Conservation (phyloP, 495 filamentous ascomycete genomes). For the Podospora pseudocomata region DNA sequence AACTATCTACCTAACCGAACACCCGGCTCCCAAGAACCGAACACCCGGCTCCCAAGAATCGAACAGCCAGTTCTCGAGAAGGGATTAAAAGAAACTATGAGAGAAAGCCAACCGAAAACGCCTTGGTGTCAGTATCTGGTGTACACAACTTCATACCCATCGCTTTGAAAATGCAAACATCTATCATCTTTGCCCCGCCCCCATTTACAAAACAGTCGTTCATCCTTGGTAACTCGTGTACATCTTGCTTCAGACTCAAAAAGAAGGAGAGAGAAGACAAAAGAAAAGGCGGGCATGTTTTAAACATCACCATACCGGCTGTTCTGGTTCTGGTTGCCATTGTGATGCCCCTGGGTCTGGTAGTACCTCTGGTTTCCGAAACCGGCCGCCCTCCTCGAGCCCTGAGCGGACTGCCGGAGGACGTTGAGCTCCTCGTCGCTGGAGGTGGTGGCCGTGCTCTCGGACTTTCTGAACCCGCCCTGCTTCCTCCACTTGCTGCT, state of each 20-base stretch:
- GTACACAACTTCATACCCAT: neutral
- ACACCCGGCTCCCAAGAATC: neutral
- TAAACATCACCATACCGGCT: neutral
- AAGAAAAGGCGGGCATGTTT: neutral
- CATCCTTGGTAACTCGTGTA: neutral
- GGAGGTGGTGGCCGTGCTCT: conserved; percentile 37
- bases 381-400: neutral
- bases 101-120: neutral
- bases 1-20: neutral
- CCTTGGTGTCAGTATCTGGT: neutral
- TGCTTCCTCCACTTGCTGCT: conserved; percentile 5
- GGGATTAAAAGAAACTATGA: neutral
- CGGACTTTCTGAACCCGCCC: conserved; percentile 25
- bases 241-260: neutral
- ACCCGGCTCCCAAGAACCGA: neutral
- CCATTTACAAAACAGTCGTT: neutral
- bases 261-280: neutral
- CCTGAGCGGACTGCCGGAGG: neutral
- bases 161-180: neutral
- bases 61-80: neutral
- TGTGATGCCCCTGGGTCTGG: neutral
- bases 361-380: neutral
- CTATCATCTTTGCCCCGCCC: neutral
- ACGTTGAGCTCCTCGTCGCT: conserved; percentile 23
- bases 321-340: neutral